Base-by-base conservation (phyloP, 257 asterid genomes). In the Henckelia pumila region DNA sequence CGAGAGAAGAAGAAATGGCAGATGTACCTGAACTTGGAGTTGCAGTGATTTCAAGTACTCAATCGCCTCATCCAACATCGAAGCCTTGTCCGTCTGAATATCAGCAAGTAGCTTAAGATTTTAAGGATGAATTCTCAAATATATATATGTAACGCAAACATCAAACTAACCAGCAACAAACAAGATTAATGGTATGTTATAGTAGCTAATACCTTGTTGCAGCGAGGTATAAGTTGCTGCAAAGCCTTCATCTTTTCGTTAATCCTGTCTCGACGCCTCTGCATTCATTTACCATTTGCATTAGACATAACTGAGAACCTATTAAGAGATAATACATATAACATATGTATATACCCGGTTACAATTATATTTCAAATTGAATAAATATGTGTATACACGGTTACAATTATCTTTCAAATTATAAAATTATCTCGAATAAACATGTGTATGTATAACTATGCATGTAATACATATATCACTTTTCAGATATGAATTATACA, bases 1-100 rank as follows among this genome's bases (percentile, higher is more conserved):
- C 9, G 32, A 28, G n/a, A 61, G 26, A 25, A 26, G 9, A 26
- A 22, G 10, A 40, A 6, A 24, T 10, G 58, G 20, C 25, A 32
- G 40, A 30, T 47, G 23, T 59, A 83, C 88, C 82, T 83, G 84
- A 20, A 83, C 77, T 78, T 78, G 84, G 74, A 78, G 13, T 65
- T 78, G 86, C 35, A 83, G 75, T 56, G 81, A 81, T 72, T 80
- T 83, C 50, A 80, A 64, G 82, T 83, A 83, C 77, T 83, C 84
- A 53, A 83, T 80, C 53, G 84, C 85, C 67, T 80, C 85, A 20
- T 83, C 88, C 60, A 80, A 70, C 88, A 77, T 80, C 21, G 83
- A 83, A 73, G 84, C 86, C 67, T 80, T 83, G 67, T 83, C 86
- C 21, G 88, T 30, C 88, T 83, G 78, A 63, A 64, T 37, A 52